Conservation (phyloP, 768 basidiomycete species). For the Kwoniella sp. region DNA sequence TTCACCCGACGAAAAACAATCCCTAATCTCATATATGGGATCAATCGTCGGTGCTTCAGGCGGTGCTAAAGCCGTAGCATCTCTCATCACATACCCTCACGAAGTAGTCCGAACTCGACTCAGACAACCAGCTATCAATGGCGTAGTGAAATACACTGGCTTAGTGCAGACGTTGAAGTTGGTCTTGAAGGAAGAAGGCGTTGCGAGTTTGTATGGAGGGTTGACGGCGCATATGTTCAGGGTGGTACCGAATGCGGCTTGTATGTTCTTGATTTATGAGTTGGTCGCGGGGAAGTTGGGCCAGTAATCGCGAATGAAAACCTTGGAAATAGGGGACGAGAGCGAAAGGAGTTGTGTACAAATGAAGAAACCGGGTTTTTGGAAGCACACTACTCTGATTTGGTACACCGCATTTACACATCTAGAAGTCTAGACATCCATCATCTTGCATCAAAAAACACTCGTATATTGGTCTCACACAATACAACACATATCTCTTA, state of each 20-base stretch:
- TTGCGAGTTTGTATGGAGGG: slow-evolving; percentile 81
- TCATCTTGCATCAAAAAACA: too few relatives aligned
- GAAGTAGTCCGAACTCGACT: slow-evolving; percentile 93
- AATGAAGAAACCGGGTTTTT: too few relatives aligned
- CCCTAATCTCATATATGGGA: slow-evolving; percentile 33
- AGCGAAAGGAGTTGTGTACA: too few relatives aligned
- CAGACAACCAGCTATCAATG: slow-evolving; percentile 75
- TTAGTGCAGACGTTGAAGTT: slow-evolving; percentile 79
- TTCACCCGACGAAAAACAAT: slow-evolving; percentile 17
- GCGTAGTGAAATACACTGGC: slow-evolving; percentile 79
- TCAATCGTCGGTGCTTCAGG: slow-evolving; percentile 84
- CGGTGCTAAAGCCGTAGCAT: slow-evolving; percentile 88
- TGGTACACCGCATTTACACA: too few relatives aligned
- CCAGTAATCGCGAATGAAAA: neutral
- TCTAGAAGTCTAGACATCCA: too few relatives aligned
- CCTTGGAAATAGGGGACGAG: too few relatives aligned
- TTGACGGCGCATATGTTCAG: slow-evolving; percentile 93
- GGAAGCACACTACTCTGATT: too few relatives aligned
- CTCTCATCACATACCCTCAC: slow-evolving; percentile 94
- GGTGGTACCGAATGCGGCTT: slow-evolving; percentile 93
- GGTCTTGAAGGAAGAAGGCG: slow-evolving; percentile 84
- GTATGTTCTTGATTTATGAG: slow-evolving; percentile 97
- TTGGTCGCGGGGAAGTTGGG: slow-evolving; percentile 57
- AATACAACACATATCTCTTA: too few relatives aligned
- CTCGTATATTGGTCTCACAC: too few relatives aligned